Conservation (phyloP, 805 yeast genomes). For the Kodamaea laetipori region DNA sequence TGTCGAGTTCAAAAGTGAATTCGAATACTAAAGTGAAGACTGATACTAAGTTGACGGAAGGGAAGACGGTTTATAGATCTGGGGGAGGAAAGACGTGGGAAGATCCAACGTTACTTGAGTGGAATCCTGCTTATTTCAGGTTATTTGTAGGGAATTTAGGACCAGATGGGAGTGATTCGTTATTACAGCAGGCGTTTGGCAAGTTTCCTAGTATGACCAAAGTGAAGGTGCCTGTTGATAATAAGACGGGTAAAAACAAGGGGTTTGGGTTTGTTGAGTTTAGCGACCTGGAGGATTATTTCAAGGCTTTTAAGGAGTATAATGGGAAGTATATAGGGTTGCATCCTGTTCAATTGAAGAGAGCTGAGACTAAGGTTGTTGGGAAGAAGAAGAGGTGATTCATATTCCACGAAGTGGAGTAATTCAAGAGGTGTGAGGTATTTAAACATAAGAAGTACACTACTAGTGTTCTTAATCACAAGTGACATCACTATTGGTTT, state of each 20-base stretch:
- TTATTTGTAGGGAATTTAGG: constrained; percentile 75
- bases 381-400: constrained; percentile 32
- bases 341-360: constrained; percentile 68
- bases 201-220: constrained; percentile 56
- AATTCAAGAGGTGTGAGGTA: too few relatives aligned
- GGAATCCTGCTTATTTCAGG: constrained; percentile 73
- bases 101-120: constrained; percentile 50
- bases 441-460: too few relatives aligned
- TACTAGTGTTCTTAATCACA: too few relatives aligned
- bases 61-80: neutral
- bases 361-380: constrained; percentile 56
- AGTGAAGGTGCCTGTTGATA: constrained; percentile 60
- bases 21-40: neutral
- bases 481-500: too few relatives aligned
- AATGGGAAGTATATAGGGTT: constrained; percentile 76
- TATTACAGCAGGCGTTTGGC: constrained; percentile 56
- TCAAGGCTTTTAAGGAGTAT: constrained; percentile 71
- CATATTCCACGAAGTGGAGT: too few relatives aligned
- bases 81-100: constrained; percentile 51
- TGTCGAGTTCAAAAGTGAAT: neutral
- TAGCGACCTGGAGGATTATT: constrained; percentile 62
- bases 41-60: too few relatives aligned
- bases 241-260: constrained; percentile 47
- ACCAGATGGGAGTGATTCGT: constrained; percentile 60
- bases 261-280: constrained; percentile 81